Evolutionary conservation across 148 eudicot species (phyloP), one percentile per base, ranked within the genome.

Genomic region (Drosera capensis): DNA sequence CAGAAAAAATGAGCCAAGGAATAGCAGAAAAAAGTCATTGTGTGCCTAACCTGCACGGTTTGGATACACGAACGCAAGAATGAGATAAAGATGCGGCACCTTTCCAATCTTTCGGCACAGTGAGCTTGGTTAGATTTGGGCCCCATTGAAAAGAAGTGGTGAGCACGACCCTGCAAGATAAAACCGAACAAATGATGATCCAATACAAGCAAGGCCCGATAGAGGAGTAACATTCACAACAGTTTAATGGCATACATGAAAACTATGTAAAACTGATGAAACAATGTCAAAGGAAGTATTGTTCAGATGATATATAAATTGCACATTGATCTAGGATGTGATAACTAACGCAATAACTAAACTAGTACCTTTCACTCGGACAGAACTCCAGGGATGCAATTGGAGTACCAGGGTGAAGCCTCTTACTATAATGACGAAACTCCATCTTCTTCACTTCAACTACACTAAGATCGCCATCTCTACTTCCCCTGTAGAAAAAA

Each of bases 301-400:
- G n/a, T n/a, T n/a, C n/a, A n/a, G n/a, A n/a, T n/a, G n/a, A n/a
- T n/a, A n/a, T n/a, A n/a, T n/a, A n/a, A n/a, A n/a, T n/a, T n/a
- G n/a, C n/a, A n/a, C n/a, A n/a, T n/a, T n/a, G n/a, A n/a, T n/a
- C n/a, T n/a, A n/a, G n/a, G n/a, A n/a, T n/a, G n/a, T n/a, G n/a
- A n/a, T n/a, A n/a, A n/a, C n/a, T n/a, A n/a, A n/a, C n/a, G n/a
- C n/a, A n/a, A n/a, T n/a, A n/a, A n/a, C n/a, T n/a, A n/a, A n/a
- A n/a, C n/a, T n/a, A n/a, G n/a, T 71, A 79, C 99, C 99, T 92
- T 64, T 92, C 99, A 76, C 56, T 92, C 2, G 95, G 95, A 51
- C 94, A 92, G 61, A 92, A 85, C 54, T 92, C 94, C 36, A 92
- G 63, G 14, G 86, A 66, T 30, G 53, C 65, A 56, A 92, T 58